Base-by-base conservation (phyloP, 1,284 basidiomycete genomes). In the Rhizoctonia solani region DNA sequence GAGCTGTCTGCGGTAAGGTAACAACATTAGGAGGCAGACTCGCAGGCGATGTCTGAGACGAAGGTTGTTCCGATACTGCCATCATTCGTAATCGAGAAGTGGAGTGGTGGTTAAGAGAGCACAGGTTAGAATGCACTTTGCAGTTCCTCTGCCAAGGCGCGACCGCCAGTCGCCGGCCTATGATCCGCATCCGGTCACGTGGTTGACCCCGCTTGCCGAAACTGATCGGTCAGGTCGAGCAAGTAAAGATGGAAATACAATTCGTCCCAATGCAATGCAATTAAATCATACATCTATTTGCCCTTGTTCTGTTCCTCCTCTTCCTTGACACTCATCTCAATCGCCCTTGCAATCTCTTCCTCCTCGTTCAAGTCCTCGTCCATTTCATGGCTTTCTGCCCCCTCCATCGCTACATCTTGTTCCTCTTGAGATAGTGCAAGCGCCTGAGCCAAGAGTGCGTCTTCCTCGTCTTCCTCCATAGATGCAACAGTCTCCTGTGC, bases 1-100 rank as follows among this genome's bases (percentile, higher is more conserved):
- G 94, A 1, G 90, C 87, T 0, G 95, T 98, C 72, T 89, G 91
- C 0, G 88, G 87, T 1, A 96, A 82, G 1, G 90, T 92, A 75
- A 88, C 87, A n/a, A 94, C 91, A 19, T 89, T 92, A 0, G 87
- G 82, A 13, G 91, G 91, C 5, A 92, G 79, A 3, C 74, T 44
- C 6, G 76, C 76, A 5, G 78, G 77, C 0, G 74, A 75, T 16
- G 74, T 70, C 69, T 79, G 78, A 4, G 79, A 68, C n/a, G 58
- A 53, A 25, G 30, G 23, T 19, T 53, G 59, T 21, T 50, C 59
- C n/a, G 59, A 63, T 3, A 63, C 49, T 23, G 59, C 47, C 59
- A 63, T 63, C 11, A 29, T 29, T 42, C n/a, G 3, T 32, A 13
- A 34, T 16, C 13, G 25, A 14, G 3, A 25, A 16, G 34, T 19